Percentiles rank a stretch among this genome's conserved stretches.
These are phyloP conservation scores for Amanita jacksonii DNA, from an alignment of 768 basidiomycete species.

Conservation along the genomic window DNA sequence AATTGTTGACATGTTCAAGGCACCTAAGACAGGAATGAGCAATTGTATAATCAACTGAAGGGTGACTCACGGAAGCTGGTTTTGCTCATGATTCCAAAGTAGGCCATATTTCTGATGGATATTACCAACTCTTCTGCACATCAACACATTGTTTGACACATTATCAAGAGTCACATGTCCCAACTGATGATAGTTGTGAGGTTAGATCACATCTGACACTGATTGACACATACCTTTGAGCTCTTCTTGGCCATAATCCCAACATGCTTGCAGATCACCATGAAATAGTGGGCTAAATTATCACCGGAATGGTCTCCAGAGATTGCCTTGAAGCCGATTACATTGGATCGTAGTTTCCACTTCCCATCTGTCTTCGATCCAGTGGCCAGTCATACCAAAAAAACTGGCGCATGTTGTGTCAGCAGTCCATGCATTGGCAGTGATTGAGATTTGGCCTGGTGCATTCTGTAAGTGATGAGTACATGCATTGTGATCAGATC, in stretches of 20 bases:
- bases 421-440: constrained; percentile 15
- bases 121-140: constrained; percentile 12
- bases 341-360: constrained; percentile 17
- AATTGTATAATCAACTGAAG: constrained; percentile 1
- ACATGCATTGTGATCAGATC: neutral
- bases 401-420: constrained; percentile 13
- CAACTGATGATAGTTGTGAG: constrained; percentile 12
- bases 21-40: constrained; percentile 13
- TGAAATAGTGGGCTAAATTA: constrained; percentile 19
- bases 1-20: constrained; percentile 22
- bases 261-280: constrained; percentile 15
- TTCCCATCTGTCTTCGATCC: constrained; percentile 15
- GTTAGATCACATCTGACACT: neutral
- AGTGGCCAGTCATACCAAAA: constrained; percentile 12
- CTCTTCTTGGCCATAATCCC: constrained; percentile 14
- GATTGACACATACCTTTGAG: constrained; percentile 16
- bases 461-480: constrained; percentile 6
- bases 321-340: constrained; percentile 16
- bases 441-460: constrained; percentile 13
- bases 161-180: constrained; percentile 17
- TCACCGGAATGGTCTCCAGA: constrained; percentile 17
- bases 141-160: constrained; percentile 15
- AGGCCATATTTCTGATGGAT: constrained; percentile 9
- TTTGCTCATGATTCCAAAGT: constrained; percentile 11
- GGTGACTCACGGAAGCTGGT: constrained; percentile 16